These are phyloP conservation scores for Pestalotiopsis sp. DNA, from an alignment of 2,329 filamentous ascomycete genomes.

Conservation along the genomic window DNA sequence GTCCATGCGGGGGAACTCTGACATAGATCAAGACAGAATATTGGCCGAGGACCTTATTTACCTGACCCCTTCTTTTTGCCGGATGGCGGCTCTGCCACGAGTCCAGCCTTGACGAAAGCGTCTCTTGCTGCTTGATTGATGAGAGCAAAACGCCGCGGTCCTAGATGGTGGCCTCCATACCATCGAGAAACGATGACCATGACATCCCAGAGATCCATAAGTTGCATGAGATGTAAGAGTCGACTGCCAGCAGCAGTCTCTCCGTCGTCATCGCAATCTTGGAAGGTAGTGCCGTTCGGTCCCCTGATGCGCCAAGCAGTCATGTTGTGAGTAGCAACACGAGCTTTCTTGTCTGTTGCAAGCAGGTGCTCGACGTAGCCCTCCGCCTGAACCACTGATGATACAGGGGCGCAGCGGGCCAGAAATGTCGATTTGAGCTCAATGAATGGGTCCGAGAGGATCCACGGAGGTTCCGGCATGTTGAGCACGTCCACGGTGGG, in stretches of 20 bases:
- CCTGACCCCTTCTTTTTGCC: constrained; percentile 42
- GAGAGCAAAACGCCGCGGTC: constrained; percentile 84
- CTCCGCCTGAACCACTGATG: constrained; percentile 70
- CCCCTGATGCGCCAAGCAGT: constrained; percentile 86
- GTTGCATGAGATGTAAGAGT: constrained; percentile 85
- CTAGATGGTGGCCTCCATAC: constrained; percentile 91
- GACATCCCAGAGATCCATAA: constrained; percentile 92
- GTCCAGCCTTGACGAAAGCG: constrained; percentile 76
- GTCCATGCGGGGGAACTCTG: not conserved
- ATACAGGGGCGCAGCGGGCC: constrained; percentile 72
- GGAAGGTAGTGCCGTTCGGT: constrained; percentile 59
- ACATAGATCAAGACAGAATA: not conserved
- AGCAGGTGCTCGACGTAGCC: constrained; percentile 74
- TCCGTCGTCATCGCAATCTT: constrained; percentile 96
- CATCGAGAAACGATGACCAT: constrained; percentile 93
- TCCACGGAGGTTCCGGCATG: constrained; percentile 63
- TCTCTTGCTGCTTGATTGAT: constrained; percentile 89
- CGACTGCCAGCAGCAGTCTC: constrained; percentile 89
- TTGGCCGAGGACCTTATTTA: not conserved
- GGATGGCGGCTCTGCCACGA: constrained; percentile 55
- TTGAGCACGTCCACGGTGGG: constrained; percentile 3
- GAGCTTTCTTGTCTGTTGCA: constrained; percentile 78
- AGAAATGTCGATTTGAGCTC: constrained; percentile 90
- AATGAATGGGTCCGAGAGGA: constrained; percentile 69
- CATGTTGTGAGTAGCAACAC: constrained; percentile 93